These are phyloP conservation scores for Psidium guajava DNA, from an alignment of 345 rosid species.

Conservation along the genomic window DNA sequence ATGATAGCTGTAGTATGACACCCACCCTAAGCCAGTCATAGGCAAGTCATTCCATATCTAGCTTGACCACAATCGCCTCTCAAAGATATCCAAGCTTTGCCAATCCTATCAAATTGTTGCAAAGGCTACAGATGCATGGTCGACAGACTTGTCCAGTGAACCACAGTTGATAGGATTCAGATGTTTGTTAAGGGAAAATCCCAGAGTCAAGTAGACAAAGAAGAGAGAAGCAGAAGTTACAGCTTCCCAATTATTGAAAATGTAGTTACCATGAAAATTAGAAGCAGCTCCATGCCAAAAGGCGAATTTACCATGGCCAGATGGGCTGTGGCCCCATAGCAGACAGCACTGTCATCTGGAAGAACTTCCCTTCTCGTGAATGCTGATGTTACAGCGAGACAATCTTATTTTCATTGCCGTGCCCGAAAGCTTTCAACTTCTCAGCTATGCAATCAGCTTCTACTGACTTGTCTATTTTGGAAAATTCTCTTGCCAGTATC, in stretches of 20 bases:
- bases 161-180: not conserved
- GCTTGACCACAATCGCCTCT: not conserved
- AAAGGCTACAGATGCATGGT: not conserved
- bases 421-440: not conserved
- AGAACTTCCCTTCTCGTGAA: not conserved
- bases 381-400: not conserved
- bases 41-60: not conserved
- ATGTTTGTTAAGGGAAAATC: not conserved
- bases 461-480: conserved; percentile 20
- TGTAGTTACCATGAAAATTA: not conserved
- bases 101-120: not conserved
- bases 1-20: not conserved
- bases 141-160: not conserved
- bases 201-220: not conserved
- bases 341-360: not conserved
- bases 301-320: not conserved
- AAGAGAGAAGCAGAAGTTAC: not conserved
- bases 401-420: not conserved
- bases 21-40: not conserved
- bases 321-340: not conserved
- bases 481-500: conserved; percentile 34
- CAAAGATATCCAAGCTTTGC: not conserved
- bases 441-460: conserved; percentile 13
- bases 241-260: not conserved
- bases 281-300: not conserved